A percentile compares a stretch with the other conserved stretches of the same genome.
These are phyloP conservation scores for Coemansia sp. DNA, from an alignment of 192 early-diverging fungal genomes.

Conservation along the genomic window DNA sequence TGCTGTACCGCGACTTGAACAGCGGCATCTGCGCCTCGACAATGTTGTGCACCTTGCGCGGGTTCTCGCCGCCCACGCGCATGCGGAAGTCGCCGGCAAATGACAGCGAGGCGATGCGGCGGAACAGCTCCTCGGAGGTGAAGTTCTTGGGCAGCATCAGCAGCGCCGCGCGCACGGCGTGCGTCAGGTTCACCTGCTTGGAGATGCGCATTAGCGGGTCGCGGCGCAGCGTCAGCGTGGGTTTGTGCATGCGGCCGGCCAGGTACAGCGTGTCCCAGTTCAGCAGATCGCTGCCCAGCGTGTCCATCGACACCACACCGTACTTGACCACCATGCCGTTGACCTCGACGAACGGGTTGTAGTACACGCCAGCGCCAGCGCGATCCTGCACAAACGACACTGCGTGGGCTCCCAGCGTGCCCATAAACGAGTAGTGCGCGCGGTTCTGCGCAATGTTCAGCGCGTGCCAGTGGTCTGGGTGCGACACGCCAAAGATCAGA, in stretches of 20 bases:
- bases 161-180: constrained; percentile 78
- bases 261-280: constrained; percentile 96
- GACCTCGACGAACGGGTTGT: constrained; percentile 87
- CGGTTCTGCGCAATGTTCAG: constrained; percentile 91
- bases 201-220: constrained; percentile 49
- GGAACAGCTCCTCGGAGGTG: constrained; percentile 74
- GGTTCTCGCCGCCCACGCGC: constrained; percentile 90
- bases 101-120: constrained; percentile 77
- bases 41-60: constrained; percentile 93
- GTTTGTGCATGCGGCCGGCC: constrained; percentile 96
- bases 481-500: constrained; percentile 91
- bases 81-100: constrained; percentile 93
- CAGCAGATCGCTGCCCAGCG: constrained; percentile 77
- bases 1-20: constrained; percentile 47
- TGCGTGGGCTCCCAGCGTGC: constrained; percentile 64
- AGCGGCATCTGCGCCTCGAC: constrained; percentile 64
- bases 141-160: constrained; percentile 80
- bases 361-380: constrained; percentile 90
- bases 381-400: constrained; percentile 76
- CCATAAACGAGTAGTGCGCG: constrained; percentile 85
- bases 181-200: constrained; percentile 79
- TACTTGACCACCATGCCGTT: constrained; percentile 89
- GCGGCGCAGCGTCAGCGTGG: constrained; percentile 51
- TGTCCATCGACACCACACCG: constrained; percentile 91
- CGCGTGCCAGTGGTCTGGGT: constrained; percentile 96